A percentile compares a stretch with the other conserved stretches of the same genome.
phyloP scores from a whole-genome alignment of 192 early-diverging fungal species.

The Chytriomyces hyalinus region DNA sequence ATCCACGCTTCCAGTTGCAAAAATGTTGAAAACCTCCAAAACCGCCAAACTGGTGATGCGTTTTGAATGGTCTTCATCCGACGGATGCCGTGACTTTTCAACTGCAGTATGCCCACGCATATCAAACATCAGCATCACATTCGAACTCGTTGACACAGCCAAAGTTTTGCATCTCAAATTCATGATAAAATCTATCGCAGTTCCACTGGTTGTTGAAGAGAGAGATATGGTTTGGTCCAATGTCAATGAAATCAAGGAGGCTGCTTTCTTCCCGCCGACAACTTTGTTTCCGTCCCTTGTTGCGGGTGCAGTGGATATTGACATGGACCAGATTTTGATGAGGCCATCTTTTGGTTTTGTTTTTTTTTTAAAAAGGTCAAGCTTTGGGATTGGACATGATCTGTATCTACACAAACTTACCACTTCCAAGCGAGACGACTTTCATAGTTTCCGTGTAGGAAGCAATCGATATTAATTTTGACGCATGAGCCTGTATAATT shows the following conservation, averaged over 20 bases:
- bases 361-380: background rate
- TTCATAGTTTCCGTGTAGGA: constrained; percentile 29
- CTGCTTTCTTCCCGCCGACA: constrained; percentile 7
- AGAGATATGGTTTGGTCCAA: background rate
- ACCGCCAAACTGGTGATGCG: constrained; percentile 38
- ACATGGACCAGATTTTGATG: constrained; percentile 49
- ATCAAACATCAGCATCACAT: constrained; percentile 15
- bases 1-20: constrained; percentile 50
- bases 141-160: background rate
- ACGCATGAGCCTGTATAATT: constrained; percentile 46
- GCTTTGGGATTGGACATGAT: background rate
- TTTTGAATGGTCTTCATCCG: constrained; percentile 55
- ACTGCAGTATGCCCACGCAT: background rate
- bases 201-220: background rate
- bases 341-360: constrained; percentile 32
- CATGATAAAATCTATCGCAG: background rate
- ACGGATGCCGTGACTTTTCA: constrained; percentile 40
- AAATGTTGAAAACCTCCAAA: constrained; percentile 35
- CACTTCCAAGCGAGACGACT: constrained; percentile 42
- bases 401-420: constrained; percentile 23
- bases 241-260: background rate
- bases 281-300: background rate
- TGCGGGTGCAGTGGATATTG: background rate
- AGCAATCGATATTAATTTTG: constrained; percentile 33
- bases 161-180: background rate